These are phyloP conservation scores for Lolium multiflorum DNA, from an alignment of 176 grass and related monocot species.

Conservation along the genomic window DNA sequence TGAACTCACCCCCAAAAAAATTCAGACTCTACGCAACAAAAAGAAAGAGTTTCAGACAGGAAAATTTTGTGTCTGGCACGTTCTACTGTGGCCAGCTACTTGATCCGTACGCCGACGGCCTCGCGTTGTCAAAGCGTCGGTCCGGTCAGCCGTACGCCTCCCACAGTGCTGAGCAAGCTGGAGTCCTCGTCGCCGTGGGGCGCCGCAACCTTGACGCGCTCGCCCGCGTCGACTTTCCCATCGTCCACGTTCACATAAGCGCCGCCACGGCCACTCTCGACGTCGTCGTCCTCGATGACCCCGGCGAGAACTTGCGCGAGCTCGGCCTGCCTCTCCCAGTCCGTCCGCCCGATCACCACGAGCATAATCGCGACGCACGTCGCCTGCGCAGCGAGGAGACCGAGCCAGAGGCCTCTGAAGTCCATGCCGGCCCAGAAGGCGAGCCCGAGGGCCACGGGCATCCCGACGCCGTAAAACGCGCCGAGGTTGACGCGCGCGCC, in stretches of 20 bases:
- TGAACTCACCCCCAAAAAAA: conserved; percentile 15
- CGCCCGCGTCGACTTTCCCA: conserved; percentile 48
- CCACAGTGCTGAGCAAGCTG: conserved; percentile 56
- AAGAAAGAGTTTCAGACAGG: background rate
- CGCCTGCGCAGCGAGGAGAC: conserved; percentile 79
- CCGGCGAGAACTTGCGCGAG: conserved; percentile 73
- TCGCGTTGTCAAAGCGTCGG: conserved; percentile 25
- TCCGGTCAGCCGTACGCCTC: conserved; percentile 44
- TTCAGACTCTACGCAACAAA: background rate
- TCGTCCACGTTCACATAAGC: conserved; percentile 26
- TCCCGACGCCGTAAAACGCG: conserved; percentile 88
- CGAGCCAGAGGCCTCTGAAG: conserved; percentile 90
- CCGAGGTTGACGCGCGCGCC: conserved; percentile 81
- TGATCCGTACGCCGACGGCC: conserved; percentile 43
- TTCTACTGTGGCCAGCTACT: conserved; percentile 38
- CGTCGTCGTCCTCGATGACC: conserved; percentile 16
- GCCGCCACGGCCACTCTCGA: background rate
- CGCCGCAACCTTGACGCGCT: conserved; percentile 52
- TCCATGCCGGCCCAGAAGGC: conserved; percentile 72
- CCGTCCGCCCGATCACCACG: conserved; percentile 58
- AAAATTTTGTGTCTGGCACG: conserved; percentile 20
- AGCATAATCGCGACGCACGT: conserved; percentile 83
- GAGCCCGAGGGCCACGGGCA: conserved; percentile 74
- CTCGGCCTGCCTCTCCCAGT: conserved; percentile 72
- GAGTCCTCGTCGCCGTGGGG: conserved; percentile 57